These are phyloP conservation scores for Canna indica DNA, from an alignment of 176 grass and related monocot genomes.

Conservation along the genomic window DNA sequence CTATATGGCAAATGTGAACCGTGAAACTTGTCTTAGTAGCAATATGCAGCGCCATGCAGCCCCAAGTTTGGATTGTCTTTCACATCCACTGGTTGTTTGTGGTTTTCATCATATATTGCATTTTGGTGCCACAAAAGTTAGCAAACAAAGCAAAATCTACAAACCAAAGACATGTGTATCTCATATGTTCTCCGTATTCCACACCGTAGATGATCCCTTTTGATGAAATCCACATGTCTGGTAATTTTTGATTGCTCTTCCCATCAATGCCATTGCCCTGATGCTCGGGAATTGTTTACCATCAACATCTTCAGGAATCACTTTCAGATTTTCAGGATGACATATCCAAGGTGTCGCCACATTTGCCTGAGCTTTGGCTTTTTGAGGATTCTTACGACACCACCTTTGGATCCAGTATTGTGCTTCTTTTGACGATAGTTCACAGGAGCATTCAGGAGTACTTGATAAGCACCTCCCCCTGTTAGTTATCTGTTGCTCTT, in stretches of 20 bases:
- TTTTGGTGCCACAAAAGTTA: too few species aligned
- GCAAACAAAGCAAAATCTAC: too few species aligned
- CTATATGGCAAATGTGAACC: too few species aligned
- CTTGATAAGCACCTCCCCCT: neutral
- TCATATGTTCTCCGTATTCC: conserved; percentile 30
- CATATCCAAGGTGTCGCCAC: neutral
- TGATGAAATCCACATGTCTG: conserved; percentile 30
- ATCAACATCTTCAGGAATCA: neutral
- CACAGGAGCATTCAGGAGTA: neutral
- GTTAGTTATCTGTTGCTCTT: neutral
- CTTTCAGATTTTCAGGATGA: neutral
- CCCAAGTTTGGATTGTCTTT: too few species aligned
- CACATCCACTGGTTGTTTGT: too few species aligned
- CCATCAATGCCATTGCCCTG: conserved; percentile 54
- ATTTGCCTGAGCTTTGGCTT: neutral
- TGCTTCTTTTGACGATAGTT: neutral
- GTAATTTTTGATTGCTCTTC: conserved; percentile 36
- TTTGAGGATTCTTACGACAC: neutral
- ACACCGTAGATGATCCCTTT: conserved; percentile 35
- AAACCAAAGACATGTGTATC: neutral
- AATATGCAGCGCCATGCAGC: too few species aligned
- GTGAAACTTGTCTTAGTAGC: too few species aligned
- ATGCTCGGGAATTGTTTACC: conserved; percentile 33
- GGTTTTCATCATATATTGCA: too few species aligned
- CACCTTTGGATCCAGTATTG: conserved; percentile 2